Base-by-base conservation (phyloP, 148 eudicot genomes). In the Fagopyrum homotropicum region DNA sequence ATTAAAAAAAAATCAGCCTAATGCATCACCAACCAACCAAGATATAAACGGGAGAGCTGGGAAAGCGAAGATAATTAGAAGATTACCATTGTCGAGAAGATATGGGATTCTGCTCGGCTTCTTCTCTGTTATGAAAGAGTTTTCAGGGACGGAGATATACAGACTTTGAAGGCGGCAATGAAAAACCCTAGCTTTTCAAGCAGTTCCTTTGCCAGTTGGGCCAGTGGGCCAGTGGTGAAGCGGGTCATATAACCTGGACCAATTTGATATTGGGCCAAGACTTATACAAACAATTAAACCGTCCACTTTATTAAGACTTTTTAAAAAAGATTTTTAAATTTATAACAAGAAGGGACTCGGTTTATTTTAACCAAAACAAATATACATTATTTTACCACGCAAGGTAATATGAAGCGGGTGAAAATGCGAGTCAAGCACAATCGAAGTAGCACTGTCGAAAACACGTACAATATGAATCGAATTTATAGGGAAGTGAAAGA, bases 61-160 rank as follows among this genome's bases (percentile, higher is more conserved):
- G 4, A 4, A 14, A 52, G 12, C 57, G 19, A 29, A 26, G 43
- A 66, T 15, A 40, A 14, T 66, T 9, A 15, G 17, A 66, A 43
- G 71, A 12, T 66, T 66, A 66, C 71, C 71, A 66, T 66, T 66
- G 12, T 66, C 45, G 69, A 22, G 64, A 59, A 8, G 29, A 19
- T 40, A 59, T 35, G 2, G 40, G 40, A 35, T 35, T 35, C 40
- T 26, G 15, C 64, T 49, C 52, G 52, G 12, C 52, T 35, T 35
- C 40, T 52, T 52, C 57, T 4, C 5, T 15, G 17, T 2, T 30
- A n/a, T 4, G 54, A 15, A 9, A 9, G 7, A 14, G 55, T 5
- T 22, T 29, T 66, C 19, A 43, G 17, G 40, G 45, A 0, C 46
- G 12, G 19, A n/a, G 15, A 22, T 61, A 0, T 3, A 61, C 44